These are phyloP conservation scores for Trametes villosa DNA, from an alignment of 768 basidiomycete species.

Conservation along the genomic window DNA sequence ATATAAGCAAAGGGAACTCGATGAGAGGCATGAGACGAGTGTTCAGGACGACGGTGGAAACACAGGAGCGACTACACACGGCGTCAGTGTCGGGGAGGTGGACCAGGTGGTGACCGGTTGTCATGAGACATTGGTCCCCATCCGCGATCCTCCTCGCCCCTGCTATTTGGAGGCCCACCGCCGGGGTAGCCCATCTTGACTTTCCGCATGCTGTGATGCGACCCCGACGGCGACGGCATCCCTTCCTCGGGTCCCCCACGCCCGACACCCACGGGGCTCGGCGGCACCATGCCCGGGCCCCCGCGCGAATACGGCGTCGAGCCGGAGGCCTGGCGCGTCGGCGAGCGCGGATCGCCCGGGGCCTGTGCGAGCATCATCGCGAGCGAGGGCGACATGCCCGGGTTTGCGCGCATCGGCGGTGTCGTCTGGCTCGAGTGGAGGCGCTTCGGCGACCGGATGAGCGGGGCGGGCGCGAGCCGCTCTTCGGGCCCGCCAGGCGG, in stretches of 20 bases:
- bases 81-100: slow-evolving; percentile 13
- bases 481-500: slow-evolving; percentile 24
- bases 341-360: slow-evolving; percentile 26
- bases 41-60: background rate
- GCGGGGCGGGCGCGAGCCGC: slow-evolving; percentile 20
- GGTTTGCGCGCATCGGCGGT: slow-evolving; percentile 33
- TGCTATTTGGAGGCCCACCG: slow-evolving; percentile 2
- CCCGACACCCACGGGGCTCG: slow-evolving; percentile 8
- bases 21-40: background rate
- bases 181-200: slow-evolving; percentile 15
- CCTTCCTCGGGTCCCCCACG: slow-evolving; percentile 4
- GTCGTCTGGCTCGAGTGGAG: slow-evolving; percentile 28
- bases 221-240: slow-evolving; percentile 4
- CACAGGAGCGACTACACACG: too few relatives aligned
- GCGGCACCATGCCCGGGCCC: slow-evolving; percentile 3
- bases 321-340: slow-evolving; percentile 29
- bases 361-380: slow-evolving; percentile 66
- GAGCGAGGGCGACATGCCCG: slow-evolving; percentile 59
- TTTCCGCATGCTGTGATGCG: slow-evolving; percentile 13
- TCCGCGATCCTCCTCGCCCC: slow-evolving; percentile 19
- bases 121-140: slow-evolving; percentile 13
- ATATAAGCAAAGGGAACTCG: background rate
- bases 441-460: slow-evolving; percentile 30
- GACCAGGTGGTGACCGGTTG: slow-evolving; percentile 15
- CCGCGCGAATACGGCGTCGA: slow-evolving; percentile 2